phyloP scores from a whole-genome alignment of 352 stramenopile species.

The Phytopythium ostracodes region DNA sequence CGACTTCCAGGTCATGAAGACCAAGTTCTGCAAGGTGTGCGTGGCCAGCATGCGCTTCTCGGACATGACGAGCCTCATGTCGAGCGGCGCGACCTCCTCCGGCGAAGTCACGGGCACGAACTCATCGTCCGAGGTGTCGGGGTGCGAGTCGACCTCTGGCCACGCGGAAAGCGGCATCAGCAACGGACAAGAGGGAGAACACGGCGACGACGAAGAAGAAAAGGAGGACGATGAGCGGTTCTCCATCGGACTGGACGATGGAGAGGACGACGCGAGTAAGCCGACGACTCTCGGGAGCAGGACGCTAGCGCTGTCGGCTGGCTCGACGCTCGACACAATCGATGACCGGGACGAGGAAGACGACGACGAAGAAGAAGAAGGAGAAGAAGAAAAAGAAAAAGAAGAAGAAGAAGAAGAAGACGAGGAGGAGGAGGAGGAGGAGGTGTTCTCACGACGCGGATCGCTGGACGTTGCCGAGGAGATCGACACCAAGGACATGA shows the following conservation, averaged over 20 bases:
- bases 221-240: constrained; percentile 6
- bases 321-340: constrained; percentile 8
- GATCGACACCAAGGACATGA: constrained; percentile 10
- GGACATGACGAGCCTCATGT: constrained; percentile 1
- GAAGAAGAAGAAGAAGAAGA: neutral
- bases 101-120: neutral
- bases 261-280: neutral
- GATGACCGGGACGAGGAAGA: constrained; percentile 4
- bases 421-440: neutral
- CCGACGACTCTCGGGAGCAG: neutral
- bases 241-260: constrained; percentile 6
- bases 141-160: neutral
- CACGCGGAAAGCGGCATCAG: neutral
- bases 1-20: constrained; percentile 41
- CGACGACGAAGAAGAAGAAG: neutral
- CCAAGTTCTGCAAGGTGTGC: constrained; percentile 57
- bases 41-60: constrained; percentile 38
- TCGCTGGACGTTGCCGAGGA: constrained; percentile 5
- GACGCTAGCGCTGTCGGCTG: neutral
- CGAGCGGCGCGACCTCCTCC: neutral
- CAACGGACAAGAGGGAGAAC: neutral
- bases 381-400: no score
- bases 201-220: neutral
- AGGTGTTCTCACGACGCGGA: neutral
- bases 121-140: neutral